These are phyloP conservation scores for Bryopsis sp. DNA, from an alignment of 139 green algal species.

Conservation along the genomic window DNA sequence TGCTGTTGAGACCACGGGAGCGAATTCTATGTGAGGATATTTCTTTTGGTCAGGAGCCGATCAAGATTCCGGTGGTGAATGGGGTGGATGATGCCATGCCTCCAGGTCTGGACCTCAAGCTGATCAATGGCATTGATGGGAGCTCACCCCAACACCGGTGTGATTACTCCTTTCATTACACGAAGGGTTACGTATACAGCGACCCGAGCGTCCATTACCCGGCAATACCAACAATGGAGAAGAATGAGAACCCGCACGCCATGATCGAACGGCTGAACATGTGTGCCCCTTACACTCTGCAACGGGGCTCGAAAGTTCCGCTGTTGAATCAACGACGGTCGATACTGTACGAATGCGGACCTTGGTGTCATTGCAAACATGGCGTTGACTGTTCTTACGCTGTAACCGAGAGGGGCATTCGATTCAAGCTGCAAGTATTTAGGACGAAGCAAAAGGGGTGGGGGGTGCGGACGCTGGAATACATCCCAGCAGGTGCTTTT, in stretches of 20 bases:
- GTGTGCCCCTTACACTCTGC: not conserved
- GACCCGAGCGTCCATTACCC: not conserved
- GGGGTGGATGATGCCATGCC: not conserved
- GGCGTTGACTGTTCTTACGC: not conserved
- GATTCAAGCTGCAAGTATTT: conserved; percentile 2
- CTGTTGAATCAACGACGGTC: not conserved
- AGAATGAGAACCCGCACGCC: not conserved
- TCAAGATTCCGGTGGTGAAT: conserved; percentile 2
- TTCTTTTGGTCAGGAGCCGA: not conserved
- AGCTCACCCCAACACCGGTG: not conserved
- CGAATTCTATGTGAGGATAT: not conserved
- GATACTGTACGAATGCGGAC: not conserved
- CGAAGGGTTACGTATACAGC: not conserved
- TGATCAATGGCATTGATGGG: not conserved
- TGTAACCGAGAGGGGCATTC: not conserved
- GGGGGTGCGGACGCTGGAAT: not conserved
- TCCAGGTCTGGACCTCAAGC: not conserved
- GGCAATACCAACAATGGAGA: not conserved
- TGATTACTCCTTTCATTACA: not conserved
- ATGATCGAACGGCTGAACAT: not conserved
- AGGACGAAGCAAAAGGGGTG: not conserved
- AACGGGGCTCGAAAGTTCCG: not conserved
- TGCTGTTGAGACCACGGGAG: not conserved
- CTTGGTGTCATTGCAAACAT: not conserved
- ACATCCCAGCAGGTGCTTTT: not conserved